phyloP scores from a whole-genome alignment of 2,329 filamentous ascomycete genomes.

The Reticulascus tulasneorum region DNA sequence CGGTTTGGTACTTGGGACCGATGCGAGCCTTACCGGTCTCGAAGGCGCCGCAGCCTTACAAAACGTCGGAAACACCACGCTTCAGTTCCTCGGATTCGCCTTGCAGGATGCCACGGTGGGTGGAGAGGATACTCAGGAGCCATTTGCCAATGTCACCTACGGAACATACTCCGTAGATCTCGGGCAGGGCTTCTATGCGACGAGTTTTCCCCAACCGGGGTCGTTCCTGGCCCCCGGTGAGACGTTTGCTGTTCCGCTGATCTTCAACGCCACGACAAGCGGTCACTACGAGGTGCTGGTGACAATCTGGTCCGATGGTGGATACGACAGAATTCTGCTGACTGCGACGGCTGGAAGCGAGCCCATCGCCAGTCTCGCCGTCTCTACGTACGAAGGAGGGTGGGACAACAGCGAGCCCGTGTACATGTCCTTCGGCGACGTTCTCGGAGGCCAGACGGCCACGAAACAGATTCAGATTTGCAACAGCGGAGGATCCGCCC shows the following conservation, averaged over 20 bases:
- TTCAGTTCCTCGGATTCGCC: conserved; percentile 31
- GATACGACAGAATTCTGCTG: conserved; percentile 25
- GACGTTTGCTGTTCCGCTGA: conserved; percentile 25
- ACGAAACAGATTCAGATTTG: conserved; percentile 28
- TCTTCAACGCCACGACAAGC: conserved; percentile 25
- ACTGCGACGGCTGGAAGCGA: conserved; percentile 28
- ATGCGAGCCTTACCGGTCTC: too few relatives aligned
- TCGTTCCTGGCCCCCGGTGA: conserved; percentile 24
- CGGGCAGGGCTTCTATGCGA: conserved; percentile 27
- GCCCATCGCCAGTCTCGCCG: too few relatives aligned
- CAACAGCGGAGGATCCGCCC: conserved; percentile 30
- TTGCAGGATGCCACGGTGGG: conserved; percentile 25
- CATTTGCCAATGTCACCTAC: conserved; percentile 25
- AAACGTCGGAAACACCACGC: conserved; percentile 31
- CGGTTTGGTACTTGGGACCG: conserved; percentile 27
- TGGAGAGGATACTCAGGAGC: too few relatives aligned
- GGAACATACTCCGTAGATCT: conserved; percentile 24
- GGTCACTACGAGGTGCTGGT: conserved; percentile 30
- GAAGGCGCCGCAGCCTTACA: conserved; percentile 25
- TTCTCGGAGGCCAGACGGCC: conserved; percentile 23
- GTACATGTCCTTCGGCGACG: conserved; percentile 26
- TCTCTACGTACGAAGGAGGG: conserved; percentile 31
- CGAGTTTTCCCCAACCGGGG: conserved; percentile 23
- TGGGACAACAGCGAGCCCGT: conserved; percentile 16
- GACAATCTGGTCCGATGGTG: conserved; percentile 31